A percentile compares a stretch with the other conserved stretches of the same genome.
Conservation (phyloP, 192 early-diverging fungal species). For the Coemansia sp. region DNA sequence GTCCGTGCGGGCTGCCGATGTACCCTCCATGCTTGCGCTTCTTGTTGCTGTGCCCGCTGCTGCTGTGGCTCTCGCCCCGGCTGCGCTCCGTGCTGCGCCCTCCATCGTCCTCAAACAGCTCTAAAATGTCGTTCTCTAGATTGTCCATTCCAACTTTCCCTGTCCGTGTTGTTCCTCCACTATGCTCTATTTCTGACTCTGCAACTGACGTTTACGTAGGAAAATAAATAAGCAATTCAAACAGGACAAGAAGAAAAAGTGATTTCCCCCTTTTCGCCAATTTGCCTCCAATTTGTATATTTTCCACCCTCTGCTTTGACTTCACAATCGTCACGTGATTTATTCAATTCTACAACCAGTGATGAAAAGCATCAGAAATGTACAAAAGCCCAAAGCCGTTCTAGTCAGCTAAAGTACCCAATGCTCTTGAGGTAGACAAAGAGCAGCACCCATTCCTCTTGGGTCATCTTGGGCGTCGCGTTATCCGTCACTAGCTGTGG, state of each 20-base stretch:
- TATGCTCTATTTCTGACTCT: too few relatives aligned
- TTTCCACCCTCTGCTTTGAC: too few relatives aligned
- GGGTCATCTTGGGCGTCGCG: conserved; percentile 10
- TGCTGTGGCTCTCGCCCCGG: conserved; percentile 26
- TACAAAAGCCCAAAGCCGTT: background rate
- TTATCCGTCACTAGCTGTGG: conserved; percentile 23
- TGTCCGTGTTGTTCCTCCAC: too few relatives aligned
- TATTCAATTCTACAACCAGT: too few relatives aligned
- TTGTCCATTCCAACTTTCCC: conserved; percentile 33
- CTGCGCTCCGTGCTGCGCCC: conserved; percentile 23
- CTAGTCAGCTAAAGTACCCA: conserved; percentile 11
- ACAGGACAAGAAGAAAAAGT: background rate
- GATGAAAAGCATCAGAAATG: background rate
- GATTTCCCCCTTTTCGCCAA: too few relatives aligned
- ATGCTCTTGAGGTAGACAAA: conserved; percentile 14
- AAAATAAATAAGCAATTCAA: too few relatives aligned
- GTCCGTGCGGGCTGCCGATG: conserved; percentile 17
- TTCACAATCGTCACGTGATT: background rate
- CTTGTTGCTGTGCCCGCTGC: conserved; percentile 11
- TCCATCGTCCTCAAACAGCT: conserved; percentile 43
- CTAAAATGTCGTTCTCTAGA: conserved; percentile 49
- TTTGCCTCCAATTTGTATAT: too few relatives aligned
- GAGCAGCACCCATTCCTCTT: conserved; percentile 13
- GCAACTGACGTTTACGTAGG: too few relatives aligned
- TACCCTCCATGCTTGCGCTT: conserved; percentile 28